phyloP scores from a whole-genome alignment of 768 basidiomycete genomes.

The Trametes cinnabarina region DNA sequence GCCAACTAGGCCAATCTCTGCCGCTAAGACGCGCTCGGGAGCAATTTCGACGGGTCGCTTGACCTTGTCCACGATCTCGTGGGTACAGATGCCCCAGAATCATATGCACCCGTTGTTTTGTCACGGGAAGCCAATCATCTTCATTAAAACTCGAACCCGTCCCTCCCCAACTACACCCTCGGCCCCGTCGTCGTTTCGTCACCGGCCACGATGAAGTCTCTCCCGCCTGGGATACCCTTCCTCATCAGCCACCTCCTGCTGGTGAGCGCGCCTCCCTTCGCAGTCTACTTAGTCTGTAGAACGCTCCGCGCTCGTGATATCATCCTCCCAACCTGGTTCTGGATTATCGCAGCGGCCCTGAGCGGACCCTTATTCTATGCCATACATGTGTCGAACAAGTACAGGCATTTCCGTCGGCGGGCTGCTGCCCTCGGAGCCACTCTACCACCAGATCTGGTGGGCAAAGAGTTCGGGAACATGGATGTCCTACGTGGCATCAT shows the following conservation, averaged over 20 bases:
- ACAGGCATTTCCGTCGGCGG: not conserved
- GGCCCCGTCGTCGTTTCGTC: not conserved
- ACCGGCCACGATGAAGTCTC: constrained; percentile 8
- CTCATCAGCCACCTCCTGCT: constrained; percentile 11
- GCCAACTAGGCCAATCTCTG: not conserved
- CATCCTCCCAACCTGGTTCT: constrained; percentile 13
- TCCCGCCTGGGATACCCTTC: not conserved
- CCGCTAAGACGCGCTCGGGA: not conserved
- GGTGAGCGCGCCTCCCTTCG: not conserved
- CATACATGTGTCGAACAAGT: constrained; percentile 2
- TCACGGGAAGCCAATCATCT: not conserved
- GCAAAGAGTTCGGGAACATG: constrained; percentile 34
- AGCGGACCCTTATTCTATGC: constrained; percentile 12
- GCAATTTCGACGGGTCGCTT: not conserved
- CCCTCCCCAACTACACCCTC: not conserved
- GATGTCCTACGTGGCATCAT: constrained; percentile 32
- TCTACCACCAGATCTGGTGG: constrained; percentile 31
- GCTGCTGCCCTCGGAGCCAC: constrained; percentile 19
- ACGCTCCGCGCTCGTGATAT: not conserved
- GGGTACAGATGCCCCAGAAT: not conserved
- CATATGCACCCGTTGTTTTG: not conserved
- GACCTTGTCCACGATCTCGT: not conserved
- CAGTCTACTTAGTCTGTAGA: constrained; percentile 1
- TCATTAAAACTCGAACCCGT: not conserved
- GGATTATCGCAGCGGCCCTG: not conserved